Evolutionary conservation across 257 asterid species (phyloP).

Genomic region (Echites panduratus): DNA sequence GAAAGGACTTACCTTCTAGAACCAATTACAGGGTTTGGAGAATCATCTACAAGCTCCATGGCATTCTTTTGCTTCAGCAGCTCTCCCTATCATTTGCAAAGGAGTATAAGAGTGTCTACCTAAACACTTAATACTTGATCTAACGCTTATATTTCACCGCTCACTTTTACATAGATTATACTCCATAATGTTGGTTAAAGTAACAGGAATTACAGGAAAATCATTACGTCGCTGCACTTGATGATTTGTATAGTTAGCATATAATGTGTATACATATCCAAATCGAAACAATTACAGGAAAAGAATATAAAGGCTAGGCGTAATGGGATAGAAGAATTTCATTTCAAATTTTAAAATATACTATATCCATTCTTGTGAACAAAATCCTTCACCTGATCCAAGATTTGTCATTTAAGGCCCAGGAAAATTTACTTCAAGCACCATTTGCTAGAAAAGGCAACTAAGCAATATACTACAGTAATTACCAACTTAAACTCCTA

Average conservation of each 20-base stretch:
- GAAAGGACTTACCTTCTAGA: slow-evolving; percentile 34
- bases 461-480: neutral
- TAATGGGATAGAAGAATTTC: neutral
- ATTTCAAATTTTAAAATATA: neutral
- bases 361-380: neutral
- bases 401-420: neutral
- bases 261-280: neutral
- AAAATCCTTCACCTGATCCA: neutral
- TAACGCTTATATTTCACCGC: neutral
- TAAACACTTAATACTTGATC: neutral
- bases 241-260: neutral
- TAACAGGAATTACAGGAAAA: neutral
- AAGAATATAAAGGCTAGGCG: neutral
- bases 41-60: slow-evolving; percentile 43
- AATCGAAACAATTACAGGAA: neutral
- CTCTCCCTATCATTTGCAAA: slow-evolving; percentile 50
- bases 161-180: neutral
- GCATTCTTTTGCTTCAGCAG: slow-evolving; percentile 52
- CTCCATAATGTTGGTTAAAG: no score
- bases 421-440: neutral
- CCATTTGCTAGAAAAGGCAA: neutral
- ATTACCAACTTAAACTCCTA: neutral
- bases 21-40: slow-evolving; percentile 28
- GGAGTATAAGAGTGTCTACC: neutral
- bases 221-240: neutral